Evolutionary conservation across 2,329 filamentous ascomycete genomes (phyloP).

Genomic region (Calonectria multiphialidica): DNA sequence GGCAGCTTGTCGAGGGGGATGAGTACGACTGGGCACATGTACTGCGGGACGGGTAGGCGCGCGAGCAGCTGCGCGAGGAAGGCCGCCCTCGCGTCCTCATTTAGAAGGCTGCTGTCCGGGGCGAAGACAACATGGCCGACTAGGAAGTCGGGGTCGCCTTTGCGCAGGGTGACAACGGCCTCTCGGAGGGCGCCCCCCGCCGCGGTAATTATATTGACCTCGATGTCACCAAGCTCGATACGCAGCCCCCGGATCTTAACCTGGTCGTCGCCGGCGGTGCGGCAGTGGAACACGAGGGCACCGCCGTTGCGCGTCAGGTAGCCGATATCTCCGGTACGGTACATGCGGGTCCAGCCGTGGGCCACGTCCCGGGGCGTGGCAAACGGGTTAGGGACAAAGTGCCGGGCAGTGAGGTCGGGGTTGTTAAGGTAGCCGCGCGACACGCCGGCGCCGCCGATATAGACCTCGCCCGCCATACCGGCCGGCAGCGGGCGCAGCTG

Average conservation of each 20-base stretch:
- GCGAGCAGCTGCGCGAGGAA: neutral
- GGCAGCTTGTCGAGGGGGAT: neutral
- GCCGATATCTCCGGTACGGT: conserved; percentile 57
- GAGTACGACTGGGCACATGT: neutral
- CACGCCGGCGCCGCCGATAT: conserved; percentile 51
- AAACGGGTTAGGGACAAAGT: conserved; percentile 31
- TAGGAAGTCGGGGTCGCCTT: neutral
- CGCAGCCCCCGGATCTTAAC: conserved; percentile 58
- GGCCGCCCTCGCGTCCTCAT: neutral
- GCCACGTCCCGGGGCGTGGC: conserved; percentile 16
- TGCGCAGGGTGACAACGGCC: conserved; percentile 14
- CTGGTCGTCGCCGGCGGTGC: conserved; percentile 54
- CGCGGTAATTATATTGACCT: conserved; percentile 27
- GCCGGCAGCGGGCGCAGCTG: neutral
- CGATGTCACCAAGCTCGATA: conserved; percentile 58
- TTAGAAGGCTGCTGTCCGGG: neutral
- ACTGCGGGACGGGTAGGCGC: neutral
- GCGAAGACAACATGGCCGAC: neutral
- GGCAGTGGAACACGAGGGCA: conserved; percentile 47
- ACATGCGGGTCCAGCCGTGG: conserved; percentile 44
- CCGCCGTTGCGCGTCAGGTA: conserved; percentile 44
- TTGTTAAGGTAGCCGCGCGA: conserved; percentile 52
- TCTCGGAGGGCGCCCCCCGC: neutral
- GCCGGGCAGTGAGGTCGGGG: conserved; percentile 13
- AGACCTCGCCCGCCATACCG: conserved; percentile 22